Evolutionary conservation across 768 basidiomycete genomes (phyloP), one percentile per base, ranked within the genome.

Genomic region (Termitomyces sp.): DNA sequence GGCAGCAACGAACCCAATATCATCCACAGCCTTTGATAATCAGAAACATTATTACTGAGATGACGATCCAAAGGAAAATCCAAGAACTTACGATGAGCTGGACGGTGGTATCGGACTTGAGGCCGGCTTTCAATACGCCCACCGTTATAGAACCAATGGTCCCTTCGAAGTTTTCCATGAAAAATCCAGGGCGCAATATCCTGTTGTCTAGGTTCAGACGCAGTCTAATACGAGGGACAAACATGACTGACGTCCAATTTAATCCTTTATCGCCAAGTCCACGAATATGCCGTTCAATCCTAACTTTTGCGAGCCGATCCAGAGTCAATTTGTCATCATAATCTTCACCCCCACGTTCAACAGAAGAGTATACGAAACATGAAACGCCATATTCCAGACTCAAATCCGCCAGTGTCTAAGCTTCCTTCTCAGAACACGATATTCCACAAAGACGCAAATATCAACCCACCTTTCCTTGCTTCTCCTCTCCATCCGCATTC

Each of bases 151-250:
- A 61, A 5, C 76, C 76, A 19, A 76, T 67, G 3, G 63, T 65
- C 4, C 73, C 70, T 9, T 74, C 68, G 41, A 72, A 76, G 51
- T 77, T 76, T 50, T 77, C 76, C 74, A 77, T 73, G 60, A 78
- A 78, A 54, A 77, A 74, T 9, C 65, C 70, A 3, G 75, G 75
- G 6, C 75, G 74, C 23, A 77, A 50, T 50, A 77, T 72, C 17
- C 74, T 76, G 55, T 40, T 6, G 28, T 4, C 1, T 10, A 21
- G 1, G 7, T 28, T 31, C 19, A 55, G 21, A 35, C 31, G 1
- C 31, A 37, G 38, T 23, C 1, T 21, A 33, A 5, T 9, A 15
- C 44, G n/a, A 50, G 26, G 28, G 19, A 44, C 21, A 21, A 35
- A 43, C 17, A 33, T 2, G 48, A 67, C 75, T 53, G 49, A 75